Base-by-base conservation (phyloP, 169 alveolate genomes). In the Plasmodium berghei region DNA sequence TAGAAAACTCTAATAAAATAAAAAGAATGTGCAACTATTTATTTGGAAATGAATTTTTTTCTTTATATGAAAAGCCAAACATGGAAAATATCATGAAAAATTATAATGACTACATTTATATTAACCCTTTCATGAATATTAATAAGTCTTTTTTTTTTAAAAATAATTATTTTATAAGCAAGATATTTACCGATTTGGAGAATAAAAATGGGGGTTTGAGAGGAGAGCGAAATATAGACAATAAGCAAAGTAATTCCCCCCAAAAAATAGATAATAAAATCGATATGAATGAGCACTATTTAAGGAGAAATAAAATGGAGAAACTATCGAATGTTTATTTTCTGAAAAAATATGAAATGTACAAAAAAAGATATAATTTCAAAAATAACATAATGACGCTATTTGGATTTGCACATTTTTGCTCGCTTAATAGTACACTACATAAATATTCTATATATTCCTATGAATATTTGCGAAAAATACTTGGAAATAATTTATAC, bases 381-480 rank as follows among this genome's bases (percentile, higher is more conserved):
- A 75, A 49, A 75, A 75, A 67, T 49, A 75, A 63, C 10, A 10
- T 75, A 22, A 54, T 75, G 89, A 45, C 89, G 9, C 52, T 75
- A 63, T 75, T 75, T 58, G 89, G 77, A 18, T 75, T 62, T 67
- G 89, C 89, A 3, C 89, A 75, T 67, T 75, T 63, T 64, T 75
- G 89, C 42, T 75, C 89, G 12, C 71, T 75, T 9, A 75, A 75
- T 48, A 22, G 14, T 61, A 26, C 10, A 16, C 49, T 26, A 16
- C 64, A 75, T 56, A 62, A 62, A 56, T 64, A 75, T 63, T 18
- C 89, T 55, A 75, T 75, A 62, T 24, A 52, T 34, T 20, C 56
- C 4, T 75, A 75, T 42, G 56, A 75, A 46, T 42, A 48, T 75
- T 75, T 75, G 28, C 26, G 34, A 52, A 58, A 49, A 48, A 9